Percentiles rank a stretch among this genome's conserved stretches.
These are phyloP conservation scores for Colletotrichum liaoningense DNA, from an alignment of 2,329 filamentous ascomycete species.

Conservation along the genomic window DNA sequence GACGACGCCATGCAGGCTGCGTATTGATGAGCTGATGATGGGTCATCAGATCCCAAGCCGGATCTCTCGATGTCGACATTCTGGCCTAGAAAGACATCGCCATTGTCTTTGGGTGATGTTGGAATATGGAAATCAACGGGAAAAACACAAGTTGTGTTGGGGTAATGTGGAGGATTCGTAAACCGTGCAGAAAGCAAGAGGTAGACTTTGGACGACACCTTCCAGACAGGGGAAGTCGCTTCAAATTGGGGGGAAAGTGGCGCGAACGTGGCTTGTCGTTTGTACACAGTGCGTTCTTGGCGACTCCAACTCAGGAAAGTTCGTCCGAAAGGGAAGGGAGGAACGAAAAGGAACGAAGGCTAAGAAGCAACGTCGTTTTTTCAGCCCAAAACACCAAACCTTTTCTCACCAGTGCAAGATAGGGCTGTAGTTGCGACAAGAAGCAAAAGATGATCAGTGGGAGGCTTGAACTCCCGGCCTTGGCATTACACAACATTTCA, in stretches of 20 bases:
- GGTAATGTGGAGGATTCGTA: not conserved
- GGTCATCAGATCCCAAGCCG: not conserved
- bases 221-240: too few relatives aligned
- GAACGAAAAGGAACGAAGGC: too few relatives aligned
- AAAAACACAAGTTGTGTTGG: not conserved
- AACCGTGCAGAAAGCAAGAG: not conserved
- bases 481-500: constrained; percentile 28
- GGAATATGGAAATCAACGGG: not conserved
- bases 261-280: too few relatives aligned
- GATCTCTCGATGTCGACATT: not conserved
- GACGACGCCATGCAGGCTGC: not conserved
- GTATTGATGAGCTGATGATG: not conserved
- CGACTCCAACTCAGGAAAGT: too few relatives aligned
- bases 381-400: not conserved
- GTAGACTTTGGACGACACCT: too few relatives aligned
- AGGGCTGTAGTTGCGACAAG: too few relatives aligned
- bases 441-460: constrained; percentile 30
- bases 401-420: not conserved
- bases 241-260: too few relatives aligned
- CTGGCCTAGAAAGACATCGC: not conserved
- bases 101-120: not conserved
- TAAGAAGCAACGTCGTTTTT: too few relatives aligned
- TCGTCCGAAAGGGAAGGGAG: too few relatives aligned
- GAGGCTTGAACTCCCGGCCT: constrained; percentile 36
- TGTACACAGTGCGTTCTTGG: too few relatives aligned